A percentile compares a stretch with the other conserved stretches of the same genome.
Evolutionary conservation across 805 yeast genomes (phyloP).

Genomic region (Komagataella pastoris): DNA sequence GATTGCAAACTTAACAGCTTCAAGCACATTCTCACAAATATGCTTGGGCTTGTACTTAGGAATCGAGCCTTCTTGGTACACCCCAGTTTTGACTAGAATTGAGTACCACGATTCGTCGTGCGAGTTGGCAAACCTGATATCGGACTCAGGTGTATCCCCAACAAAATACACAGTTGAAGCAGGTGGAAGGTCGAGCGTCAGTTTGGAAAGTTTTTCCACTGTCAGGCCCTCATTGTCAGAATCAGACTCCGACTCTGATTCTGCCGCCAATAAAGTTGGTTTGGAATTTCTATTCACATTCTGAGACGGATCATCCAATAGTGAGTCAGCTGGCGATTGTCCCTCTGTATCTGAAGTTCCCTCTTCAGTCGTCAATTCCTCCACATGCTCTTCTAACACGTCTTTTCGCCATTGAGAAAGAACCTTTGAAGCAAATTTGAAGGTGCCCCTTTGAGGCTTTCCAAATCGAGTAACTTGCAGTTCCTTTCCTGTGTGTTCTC

Average conservation of each 20-base stretch:
- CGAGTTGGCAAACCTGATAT: slow-evolving; percentile 76
- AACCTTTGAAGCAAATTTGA: slow-evolving; percentile 70
- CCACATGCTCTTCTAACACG: slow-evolving; percentile 61
- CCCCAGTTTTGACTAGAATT: slow-evolving; percentile 78
- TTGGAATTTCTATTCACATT: background rate
- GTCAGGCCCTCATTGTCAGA: slow-evolving; percentile 28
- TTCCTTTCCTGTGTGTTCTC: slow-evolving; percentile 75
- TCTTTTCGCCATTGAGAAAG: slow-evolving; percentile 68
- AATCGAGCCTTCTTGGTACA: slow-evolving; percentile 64
- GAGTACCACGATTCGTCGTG: slow-evolving; percentile 81
- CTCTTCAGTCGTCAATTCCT: slow-evolving; percentile 19
- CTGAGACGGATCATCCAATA: background rate
- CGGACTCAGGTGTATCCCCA: slow-evolving; percentile 86
- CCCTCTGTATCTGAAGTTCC: slow-evolving; percentile 7
- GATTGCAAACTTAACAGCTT: slow-evolving; percentile 73
- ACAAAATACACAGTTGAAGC: slow-evolving; percentile 81
- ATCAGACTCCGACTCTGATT: slow-evolving; percentile 15
- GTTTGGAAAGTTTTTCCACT: slow-evolving; percentile 28
- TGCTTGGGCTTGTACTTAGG: slow-evolving; percentile 75
- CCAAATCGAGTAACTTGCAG: slow-evolving; percentile 76
- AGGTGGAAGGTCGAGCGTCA: slow-evolving; percentile 53
- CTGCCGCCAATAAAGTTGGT: slow-evolving; percentile 10
- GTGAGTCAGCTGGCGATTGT: slow-evolving; percentile 7
- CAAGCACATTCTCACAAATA: slow-evolving; percentile 59
- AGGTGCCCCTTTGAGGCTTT: slow-evolving; percentile 82